Base-by-base conservation (phyloP, 2,329 filamentous ascomycete genomes). In the Arachnomyces sp. region DNA sequence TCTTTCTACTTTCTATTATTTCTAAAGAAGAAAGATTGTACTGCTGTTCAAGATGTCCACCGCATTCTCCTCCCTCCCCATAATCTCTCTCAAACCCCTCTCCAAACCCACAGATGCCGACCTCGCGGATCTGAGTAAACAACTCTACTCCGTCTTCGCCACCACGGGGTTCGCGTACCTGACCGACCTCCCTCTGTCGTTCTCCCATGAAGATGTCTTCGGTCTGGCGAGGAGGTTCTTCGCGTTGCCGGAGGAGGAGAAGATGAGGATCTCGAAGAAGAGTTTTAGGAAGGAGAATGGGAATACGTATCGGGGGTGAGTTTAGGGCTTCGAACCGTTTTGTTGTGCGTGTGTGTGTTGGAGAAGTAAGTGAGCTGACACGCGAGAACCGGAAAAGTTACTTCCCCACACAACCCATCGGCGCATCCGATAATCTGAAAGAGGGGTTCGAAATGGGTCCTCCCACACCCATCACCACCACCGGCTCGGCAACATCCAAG, bases 131-230 rank as follows among this genome's bases (percentile, higher is more conserved):
- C 55, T 71, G n/a, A 61, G 64, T 40, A 44, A 54, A 11, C 52
- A 56, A 32, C 53, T 71, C 5, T 58, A 66, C 48, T 49, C 65
- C 37, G 64, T 66, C 9, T 69, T 71, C 41, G 54, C 65, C 3
- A 69, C 66, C 2, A 66, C 64, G 3, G 68, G 69, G 6, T 71
- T 71, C 46, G 67, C 67, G 5, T 72, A 72, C 45, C 56, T 71
- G 6, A 53, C 60, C 28, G 67, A 70, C 44, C 40, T 57, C 4
- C 66, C 68, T 1, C 46, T 71, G 17, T 63, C 60, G 17, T 68
- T 65, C 48, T 46, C 49, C 28, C 64, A 70, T 44, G 59, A 62
- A 1, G 60, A 67, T 36, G 59, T 72, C 1, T 70, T 72, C 43
- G 45, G 43, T 1, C 46, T 72, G 6, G 63, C 62, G 3, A 53